These are phyloP conservation scores for Thoreauomyces humboldtii DNA, from an alignment of 192 early-diverging fungal genomes.

Conservation along the genomic window DNA sequence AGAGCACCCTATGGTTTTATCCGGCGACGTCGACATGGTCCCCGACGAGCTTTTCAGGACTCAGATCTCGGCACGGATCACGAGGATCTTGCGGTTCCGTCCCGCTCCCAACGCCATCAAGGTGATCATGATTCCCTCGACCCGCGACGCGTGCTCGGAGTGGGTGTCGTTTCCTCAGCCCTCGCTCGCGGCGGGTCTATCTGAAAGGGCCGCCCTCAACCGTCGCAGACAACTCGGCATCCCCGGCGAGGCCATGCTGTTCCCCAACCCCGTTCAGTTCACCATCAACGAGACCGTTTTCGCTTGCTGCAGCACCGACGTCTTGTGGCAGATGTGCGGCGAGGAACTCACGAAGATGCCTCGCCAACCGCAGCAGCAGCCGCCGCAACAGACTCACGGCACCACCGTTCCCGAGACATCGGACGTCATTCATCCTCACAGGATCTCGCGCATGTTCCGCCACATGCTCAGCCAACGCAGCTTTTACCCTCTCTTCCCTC, in stretches of 20 bases:
- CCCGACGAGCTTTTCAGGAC: slow-evolving; percentile 50
- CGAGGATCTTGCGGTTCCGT: slow-evolving; percentile 38
- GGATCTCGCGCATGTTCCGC: slow-evolving; percentile 65
- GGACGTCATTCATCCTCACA: slow-evolving; percentile 53
- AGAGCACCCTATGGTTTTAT: slow-evolving; percentile 32
- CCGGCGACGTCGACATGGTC: slow-evolving; percentile 15
- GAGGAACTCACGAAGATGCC: slow-evolving; percentile 50
- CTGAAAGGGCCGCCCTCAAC: slow-evolving; percentile 2
- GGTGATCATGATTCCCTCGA: slow-evolving; percentile 71
- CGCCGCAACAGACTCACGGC: neutral
- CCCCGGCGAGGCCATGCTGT: slow-evolving; percentile 32
- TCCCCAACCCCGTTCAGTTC: slow-evolving; percentile 82
- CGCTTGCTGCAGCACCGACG: slow-evolving; percentile 74
- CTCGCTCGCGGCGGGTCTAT: slow-evolving; percentile 47
- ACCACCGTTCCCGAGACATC: too few species aligned
- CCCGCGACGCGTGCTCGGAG: slow-evolving; percentile 70
- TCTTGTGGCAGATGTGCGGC: slow-evolving; percentile 66
- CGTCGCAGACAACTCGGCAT: slow-evolving; percentile 31
- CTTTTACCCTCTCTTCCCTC: slow-evolving; percentile 85
- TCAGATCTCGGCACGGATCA: slow-evolving; percentile 59
- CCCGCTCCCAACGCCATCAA: neutral
- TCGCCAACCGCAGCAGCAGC: neutral
- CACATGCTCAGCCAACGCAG: slow-evolving; percentile 80
- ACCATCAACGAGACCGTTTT: slow-evolving; percentile 79
- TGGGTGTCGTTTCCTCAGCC: slow-evolving; percentile 87